Percentiles rank a stretch among this genome's conserved stretches.
phyloP scores from a whole-genome alignment of 2,329 filamentous ascomycete species.

The Paraphaeosphaeria minitans region DNA sequence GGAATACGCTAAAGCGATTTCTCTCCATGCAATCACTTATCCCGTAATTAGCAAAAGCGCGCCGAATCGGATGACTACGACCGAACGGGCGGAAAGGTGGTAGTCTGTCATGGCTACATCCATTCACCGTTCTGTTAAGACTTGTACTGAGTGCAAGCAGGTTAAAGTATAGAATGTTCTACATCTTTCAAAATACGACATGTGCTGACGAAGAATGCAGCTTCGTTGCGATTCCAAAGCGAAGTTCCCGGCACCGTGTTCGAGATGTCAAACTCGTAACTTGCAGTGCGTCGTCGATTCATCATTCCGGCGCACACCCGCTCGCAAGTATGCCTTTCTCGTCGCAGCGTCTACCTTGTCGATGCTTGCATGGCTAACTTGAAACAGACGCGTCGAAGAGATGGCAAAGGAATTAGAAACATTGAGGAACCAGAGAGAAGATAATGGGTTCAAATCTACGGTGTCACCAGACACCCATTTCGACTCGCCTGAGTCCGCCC shows the following conservation, averaged over 20 bases:
- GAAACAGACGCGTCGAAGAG: conserved; percentile 26
- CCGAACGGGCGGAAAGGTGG: not conserved
- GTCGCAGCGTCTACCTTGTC: too few species aligned
- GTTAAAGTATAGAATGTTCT: conserved; percentile 23
- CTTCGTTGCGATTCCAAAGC: conserved; percentile 27
- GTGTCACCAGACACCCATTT: conserved; percentile 20
- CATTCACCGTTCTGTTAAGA: conserved; percentile 25
- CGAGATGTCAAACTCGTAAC: conserved; percentile 23
- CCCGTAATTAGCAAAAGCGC: not conserved
- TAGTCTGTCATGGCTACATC: conserved; percentile 4
- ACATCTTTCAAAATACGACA: not conserved
- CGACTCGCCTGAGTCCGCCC: conserved; percentile 18
- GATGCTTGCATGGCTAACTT: not conserved
- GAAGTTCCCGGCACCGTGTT: conserved; percentile 28
- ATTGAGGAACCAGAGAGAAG: conserved; percentile 20
- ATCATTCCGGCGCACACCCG: conserved; percentile 29
- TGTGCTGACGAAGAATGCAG: conserved; percentile 10
- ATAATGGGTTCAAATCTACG: conserved; percentile 15
- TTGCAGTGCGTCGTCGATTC: conserved; percentile 31
- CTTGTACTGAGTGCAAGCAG: conserved; percentile 35
- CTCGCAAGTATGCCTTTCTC: conserved; percentile 24
- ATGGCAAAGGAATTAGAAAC: conserved; percentile 29
- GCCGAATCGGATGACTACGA: not conserved
- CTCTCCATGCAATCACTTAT: not conserved
- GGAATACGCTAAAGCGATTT: not conserved